Conservation (phyloP, 805 yeast species). For the Millerozyma miso region DNA sequence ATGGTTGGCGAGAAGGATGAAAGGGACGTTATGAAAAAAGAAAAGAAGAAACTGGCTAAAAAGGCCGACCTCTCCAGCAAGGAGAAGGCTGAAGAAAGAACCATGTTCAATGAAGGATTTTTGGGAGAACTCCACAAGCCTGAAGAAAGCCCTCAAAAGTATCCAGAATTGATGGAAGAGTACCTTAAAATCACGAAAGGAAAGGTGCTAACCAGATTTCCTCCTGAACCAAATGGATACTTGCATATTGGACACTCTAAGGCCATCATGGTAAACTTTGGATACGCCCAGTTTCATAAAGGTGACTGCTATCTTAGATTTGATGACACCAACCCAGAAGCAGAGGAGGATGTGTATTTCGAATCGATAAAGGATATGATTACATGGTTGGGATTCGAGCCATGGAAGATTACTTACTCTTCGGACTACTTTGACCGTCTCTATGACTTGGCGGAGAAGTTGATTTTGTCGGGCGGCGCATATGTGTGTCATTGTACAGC, state of each 20-base stretch:
- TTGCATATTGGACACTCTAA: constrained; percentile 97
- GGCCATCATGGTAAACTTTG: constrained; percentile 96
- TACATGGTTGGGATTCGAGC: constrained; percentile 89
- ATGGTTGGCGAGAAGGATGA: constrained; percentile 94
- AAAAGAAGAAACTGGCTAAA: constrained; percentile 52
- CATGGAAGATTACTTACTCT: constrained; percentile 93
- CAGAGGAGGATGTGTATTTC: constrained; percentile 91
- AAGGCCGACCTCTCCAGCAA: constrained; percentile 14
- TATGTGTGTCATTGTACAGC: constrained; percentile 92
- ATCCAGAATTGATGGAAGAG: constrained; percentile 75
- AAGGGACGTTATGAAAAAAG: constrained; percentile 78
- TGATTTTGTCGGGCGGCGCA: constrained; percentile 68
- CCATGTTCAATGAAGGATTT: constrained; percentile 95
- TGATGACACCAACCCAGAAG: constrained; percentile 98
- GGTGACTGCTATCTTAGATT: constrained; percentile 91
- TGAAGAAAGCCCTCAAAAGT: constrained; percentile 90
- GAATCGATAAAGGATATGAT: constrained; percentile 80
- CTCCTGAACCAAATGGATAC: constrained; percentile 98
- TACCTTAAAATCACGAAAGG: constrained; percentile 80
- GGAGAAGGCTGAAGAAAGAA: constrained; percentile 34
- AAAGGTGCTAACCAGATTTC: constrained; percentile 88
- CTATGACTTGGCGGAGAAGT: constrained; percentile 81
- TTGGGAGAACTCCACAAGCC: constrained; percentile 92
- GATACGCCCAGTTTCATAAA: constrained; percentile 82
- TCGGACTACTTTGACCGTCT: constrained; percentile 91